Evolutionary conservation across 176 grass and related monocot genomes (phyloP).

Genomic region (Oryza nivara): DNA sequence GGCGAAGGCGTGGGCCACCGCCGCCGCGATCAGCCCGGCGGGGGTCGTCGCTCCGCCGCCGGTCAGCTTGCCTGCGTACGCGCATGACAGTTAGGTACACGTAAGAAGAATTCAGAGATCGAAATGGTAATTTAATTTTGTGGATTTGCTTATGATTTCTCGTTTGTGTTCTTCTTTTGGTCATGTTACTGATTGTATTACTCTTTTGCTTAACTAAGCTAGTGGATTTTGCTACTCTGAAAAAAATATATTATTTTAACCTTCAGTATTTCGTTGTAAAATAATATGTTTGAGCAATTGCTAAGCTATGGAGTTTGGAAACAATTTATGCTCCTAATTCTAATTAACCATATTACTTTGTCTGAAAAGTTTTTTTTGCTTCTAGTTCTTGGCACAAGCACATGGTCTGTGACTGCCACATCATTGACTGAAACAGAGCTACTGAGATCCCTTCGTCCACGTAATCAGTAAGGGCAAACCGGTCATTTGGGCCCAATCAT

Average conservation of each 20-base stretch:
- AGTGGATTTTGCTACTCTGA: background rate
- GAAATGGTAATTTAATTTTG: background rate
- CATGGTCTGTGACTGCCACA: conserved; percentile 1
- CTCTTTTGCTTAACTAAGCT: no score
- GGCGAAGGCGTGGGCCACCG: conserved; percentile 82
- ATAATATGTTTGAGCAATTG: background rate
- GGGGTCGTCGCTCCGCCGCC: conserved; percentile 43
- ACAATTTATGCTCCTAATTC: background rate
- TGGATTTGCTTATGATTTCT: background rate
- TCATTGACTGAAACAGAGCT: background rate
- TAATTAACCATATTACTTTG: background rate
- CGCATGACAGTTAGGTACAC: background rate
- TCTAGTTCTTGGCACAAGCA: conserved; percentile 6
- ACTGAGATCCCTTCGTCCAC: conserved; percentile 12
- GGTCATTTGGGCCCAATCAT: conserved; percentile 22
- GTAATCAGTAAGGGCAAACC: background rate
- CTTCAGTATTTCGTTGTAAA: background rate
- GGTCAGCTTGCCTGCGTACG: conserved; percentile 71
- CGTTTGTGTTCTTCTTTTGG: background rate
- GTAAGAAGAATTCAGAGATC: background rate
- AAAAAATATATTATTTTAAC: background rate
- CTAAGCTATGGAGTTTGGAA: background rate
- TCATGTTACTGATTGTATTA: background rate
- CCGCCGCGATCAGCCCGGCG: conserved; percentile 59
- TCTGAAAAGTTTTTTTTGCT: background rate